phyloP scores from a whole-genome alignment of 176 grass and related monocot species.

The Ensete ventricosum region DNA sequence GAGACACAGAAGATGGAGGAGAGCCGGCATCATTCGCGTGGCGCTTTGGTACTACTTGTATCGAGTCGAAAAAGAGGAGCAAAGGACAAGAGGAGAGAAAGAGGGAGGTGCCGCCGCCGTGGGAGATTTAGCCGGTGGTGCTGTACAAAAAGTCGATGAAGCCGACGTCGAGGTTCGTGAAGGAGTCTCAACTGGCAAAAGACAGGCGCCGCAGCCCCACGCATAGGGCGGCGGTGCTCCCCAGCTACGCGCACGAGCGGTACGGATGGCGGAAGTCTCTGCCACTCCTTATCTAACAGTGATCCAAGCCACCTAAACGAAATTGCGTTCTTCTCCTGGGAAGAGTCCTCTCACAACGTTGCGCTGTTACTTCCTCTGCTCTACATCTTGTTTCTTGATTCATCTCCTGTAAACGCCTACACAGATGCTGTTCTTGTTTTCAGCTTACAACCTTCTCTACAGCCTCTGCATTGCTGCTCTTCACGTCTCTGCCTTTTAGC shows the following conservation, averaged over 20 bases:
- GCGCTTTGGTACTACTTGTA: constrained; percentile 5
- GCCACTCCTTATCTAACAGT: too few species aligned
- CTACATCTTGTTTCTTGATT: too few species aligned
- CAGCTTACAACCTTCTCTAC: too few species aligned
- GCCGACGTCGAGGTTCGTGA: constrained; percentile 64
- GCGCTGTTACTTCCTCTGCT: too few species aligned
- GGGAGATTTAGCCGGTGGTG: constrained; percentile 52
- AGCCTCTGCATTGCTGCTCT: too few species aligned
- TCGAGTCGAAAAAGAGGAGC: not conserved
- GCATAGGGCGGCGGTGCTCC: constrained; percentile 48
- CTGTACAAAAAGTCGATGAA: constrained; percentile 51
- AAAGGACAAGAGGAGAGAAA: constrained; percentile 13
- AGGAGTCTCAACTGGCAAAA: constrained; percentile 60
- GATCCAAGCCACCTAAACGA: too few species aligned
- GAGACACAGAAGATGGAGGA: constrained; percentile 3
- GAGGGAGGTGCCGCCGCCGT: constrained; percentile 25
- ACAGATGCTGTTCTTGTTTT: too few species aligned
- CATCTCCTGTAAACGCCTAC: too few species aligned
- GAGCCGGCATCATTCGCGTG: constrained; percentile 3
- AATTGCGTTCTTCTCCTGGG: too few species aligned
- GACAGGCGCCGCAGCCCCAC: constrained; percentile 39
- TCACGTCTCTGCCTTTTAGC: too few species aligned
- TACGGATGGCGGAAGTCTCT: constrained; percentile 40
- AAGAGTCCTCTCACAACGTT: too few species aligned
- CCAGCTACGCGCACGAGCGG: constrained; percentile 48